Conservation (phyloP, 164 flowering plant species). For the Magnolia officinalis region DNA sequence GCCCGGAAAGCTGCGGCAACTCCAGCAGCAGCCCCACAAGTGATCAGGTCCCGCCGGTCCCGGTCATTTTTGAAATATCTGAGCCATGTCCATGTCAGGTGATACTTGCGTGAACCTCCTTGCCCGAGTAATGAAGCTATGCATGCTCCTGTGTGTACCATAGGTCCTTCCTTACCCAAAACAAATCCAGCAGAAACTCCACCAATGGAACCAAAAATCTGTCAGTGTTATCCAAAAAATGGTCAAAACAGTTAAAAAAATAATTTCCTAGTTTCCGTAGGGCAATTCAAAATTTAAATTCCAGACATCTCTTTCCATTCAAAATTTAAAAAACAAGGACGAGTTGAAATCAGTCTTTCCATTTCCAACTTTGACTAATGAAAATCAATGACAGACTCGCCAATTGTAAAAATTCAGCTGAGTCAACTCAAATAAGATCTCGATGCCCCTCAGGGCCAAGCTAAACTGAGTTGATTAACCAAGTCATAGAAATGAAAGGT, state of each 20-base stretch:
- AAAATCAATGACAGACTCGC: neutral
- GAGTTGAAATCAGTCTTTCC: neutral
- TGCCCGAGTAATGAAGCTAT: conserved; percentile 85
- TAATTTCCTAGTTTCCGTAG: neutral
- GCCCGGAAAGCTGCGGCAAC: conserved; percentile 97
- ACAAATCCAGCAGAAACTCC: conserved; percentile 90
- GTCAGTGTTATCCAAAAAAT: conserved; percentile 7
- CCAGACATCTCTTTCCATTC: neutral
- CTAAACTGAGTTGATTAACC: neutral
- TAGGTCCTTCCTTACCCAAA: conserved; percentile 95
- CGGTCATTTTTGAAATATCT: conserved; percentile 87
- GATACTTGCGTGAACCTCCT: conserved; percentile 85
- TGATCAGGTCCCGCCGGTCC: conserved; percentile 84
- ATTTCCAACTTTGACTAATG: neutral
- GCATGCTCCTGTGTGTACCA: conserved; percentile 99
- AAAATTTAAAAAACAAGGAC: no score
- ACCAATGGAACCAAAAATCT: conserved; percentile 81
- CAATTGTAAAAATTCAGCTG: neutral
- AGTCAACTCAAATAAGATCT: neutral
- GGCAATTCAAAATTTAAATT: neutral
- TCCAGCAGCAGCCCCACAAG: conserved; percentile 98
- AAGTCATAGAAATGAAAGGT: neutral
- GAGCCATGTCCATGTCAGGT: conserved; percentile 89
- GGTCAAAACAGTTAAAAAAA: neutral
- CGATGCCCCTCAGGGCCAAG: neutral